Evolutionary conservation across 768 basidiomycete genomes (phyloP).

Genomic region (Serendipita sp.): DNA sequence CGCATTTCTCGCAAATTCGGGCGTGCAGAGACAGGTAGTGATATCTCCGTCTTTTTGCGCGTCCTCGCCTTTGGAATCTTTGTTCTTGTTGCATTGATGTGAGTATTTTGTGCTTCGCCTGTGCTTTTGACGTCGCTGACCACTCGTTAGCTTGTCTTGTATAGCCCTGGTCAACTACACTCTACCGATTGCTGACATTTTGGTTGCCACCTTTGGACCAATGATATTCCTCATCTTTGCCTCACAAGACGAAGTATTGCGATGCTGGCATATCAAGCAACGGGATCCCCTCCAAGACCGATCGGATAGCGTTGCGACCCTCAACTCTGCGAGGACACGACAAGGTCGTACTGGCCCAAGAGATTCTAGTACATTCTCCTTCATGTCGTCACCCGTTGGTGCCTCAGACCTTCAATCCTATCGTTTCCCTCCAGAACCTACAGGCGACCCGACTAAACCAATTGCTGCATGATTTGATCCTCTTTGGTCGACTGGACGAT

Average conservation of each 20-base stretch:
- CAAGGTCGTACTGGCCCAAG: neutral
- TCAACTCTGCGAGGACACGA: neutral
- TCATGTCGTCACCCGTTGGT: neutral
- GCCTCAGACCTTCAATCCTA: neutral
- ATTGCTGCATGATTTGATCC: neutral
- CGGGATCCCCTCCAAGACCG: neutral
- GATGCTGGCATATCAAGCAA: neutral
- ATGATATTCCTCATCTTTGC: conserved; percentile 5
- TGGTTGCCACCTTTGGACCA: neutral
- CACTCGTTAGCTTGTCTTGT: neutral
- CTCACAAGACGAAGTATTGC: neutral
- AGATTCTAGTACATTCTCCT: neutral
- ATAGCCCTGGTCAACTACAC: neutral
- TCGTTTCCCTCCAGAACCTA: neutral
- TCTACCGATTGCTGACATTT: neutral
- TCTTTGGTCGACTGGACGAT: neutral
- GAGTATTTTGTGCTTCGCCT: neutral
- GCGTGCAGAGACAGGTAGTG: neutral
- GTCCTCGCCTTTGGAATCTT: neutral
- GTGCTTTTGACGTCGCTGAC: neutral
- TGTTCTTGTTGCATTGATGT: neutral
- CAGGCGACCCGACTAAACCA: neutral
- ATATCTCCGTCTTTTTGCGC: conserved; percentile 3
- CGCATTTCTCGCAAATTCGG: neutral
- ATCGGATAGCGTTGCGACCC: neutral